Base-by-base conservation (phyloP, 306 rosid genomes). In the Leucaena leucocephala region DNA sequence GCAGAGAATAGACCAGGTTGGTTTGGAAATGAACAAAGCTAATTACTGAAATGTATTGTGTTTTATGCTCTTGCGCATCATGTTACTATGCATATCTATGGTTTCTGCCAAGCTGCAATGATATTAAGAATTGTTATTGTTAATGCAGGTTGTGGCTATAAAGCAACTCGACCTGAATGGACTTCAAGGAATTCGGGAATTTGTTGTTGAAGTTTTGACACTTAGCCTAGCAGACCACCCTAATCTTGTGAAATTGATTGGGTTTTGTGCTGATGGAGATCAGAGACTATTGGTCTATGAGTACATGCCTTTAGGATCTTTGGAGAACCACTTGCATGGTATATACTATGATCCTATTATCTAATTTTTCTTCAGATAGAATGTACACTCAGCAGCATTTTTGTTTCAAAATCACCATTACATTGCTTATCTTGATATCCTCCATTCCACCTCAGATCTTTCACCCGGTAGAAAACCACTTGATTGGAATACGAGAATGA, bases 401-500 rank as follows among this genome's bases (percentile, higher is more conserved):
- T 59, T 59, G 21, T 62, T 50, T 16, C 4, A 4, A 50, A 19
- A 67, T 45, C 48, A 2, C 48, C 3, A 11, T 68, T 50, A 13
- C 76, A 11, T 68, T 50, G 16, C 77, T 79, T 62, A 44, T 17
- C 40, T 58, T 3, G 79, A 71, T 4, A 67, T 72, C 4, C 3
- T 22, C 62, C 68, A 33, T 67, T 72, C 63, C 61, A 15, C 42
- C 68, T n/a, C 66, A 94, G 98, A 87, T 76, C 90, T 80, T 89
- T 75, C 38, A 4, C 87, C 85, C 1, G 75, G 86, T 61, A 82
- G 65, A 36, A 76, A 69, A 71, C 88, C 82, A 19, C 89, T 92
- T 68, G 98, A 93, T 80, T 95, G 98, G 98, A 86, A 95, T 75
- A 81, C 88, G 17, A 88, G 98, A 85, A 90, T 94, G 91, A 84